Base-by-base conservation (phyloP, 2,329 filamentous ascomycete genomes). In the Xylariomycetidae sp. region DNA sequence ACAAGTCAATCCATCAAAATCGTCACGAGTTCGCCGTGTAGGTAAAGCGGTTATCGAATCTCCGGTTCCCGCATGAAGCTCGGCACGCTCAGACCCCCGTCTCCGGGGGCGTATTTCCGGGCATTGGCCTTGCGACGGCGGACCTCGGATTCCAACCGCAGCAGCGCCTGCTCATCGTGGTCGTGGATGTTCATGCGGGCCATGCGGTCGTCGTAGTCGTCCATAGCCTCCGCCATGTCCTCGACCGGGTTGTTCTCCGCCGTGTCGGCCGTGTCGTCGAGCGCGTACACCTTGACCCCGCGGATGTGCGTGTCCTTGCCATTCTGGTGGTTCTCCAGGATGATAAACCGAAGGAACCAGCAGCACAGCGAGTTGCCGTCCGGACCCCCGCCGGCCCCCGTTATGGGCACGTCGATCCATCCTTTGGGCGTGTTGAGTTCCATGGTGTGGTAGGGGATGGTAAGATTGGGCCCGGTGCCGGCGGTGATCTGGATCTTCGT, bases 241-340 rank as follows among this genome's bases (percentile, higher is more conserved):
- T 58, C 54, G 7, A 60, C 36, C 0, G 56, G 51, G 16, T 58
- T 63, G 31, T 56, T 55, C 25, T 61, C 56, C 3, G 57, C 54
- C 4, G 58, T 63, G 10, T 60, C 57, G 4, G 57, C 61, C 12
- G 60, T 61, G 10, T 65, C 62, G 39, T 74, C 72, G 18, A 74
- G 62, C 1, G 74, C 74, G 46, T 77, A 98, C 8, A 96, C 82
- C 64, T 95, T 93, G 58, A 98, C 74, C 2, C 88, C 90, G 12
- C 92, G 75, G 16, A 98, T 74, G 67, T 98, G 92, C n/a, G 92
- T 98, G 57, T 98, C 92, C 59, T 98, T 98, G 44, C 92, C 92
- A 58, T 98, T 98, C 63, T 98, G 92, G 58, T 98, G 92, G 54
- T 98, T 98, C 64, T 96, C 92, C 32, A 90, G 74, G 30, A 98